Conservation (phyloP, 2,329 filamentous ascomycete genomes). For the Penicillium sp. region DNA sequence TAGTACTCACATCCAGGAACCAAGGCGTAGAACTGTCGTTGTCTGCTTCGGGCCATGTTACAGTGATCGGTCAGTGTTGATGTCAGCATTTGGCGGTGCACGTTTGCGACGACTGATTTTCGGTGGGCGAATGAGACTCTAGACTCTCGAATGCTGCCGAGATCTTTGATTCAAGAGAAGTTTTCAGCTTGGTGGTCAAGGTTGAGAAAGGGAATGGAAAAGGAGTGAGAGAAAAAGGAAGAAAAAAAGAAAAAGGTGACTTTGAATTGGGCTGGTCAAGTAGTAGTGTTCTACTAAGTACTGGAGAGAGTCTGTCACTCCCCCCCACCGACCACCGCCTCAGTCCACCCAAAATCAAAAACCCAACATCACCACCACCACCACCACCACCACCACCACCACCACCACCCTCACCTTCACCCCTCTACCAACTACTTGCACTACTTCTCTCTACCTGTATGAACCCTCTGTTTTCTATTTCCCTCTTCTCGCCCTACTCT, state of each 20-base stretch:
- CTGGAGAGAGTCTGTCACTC: background rate
- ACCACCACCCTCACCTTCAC: background rate
- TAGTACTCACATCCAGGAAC: background rate
- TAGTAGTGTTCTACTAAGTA: background rate
- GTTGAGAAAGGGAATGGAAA: background rate
- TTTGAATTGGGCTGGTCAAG: background rate
- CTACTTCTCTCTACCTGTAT: conserved; percentile 2
- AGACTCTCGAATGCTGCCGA: background rate
- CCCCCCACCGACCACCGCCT: conserved; percentile 23
- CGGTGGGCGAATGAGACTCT: conserved; percentile 2
- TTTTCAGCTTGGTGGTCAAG: background rate
- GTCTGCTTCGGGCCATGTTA: conserved; percentile 29
- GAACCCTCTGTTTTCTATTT: conserved; percentile 6
- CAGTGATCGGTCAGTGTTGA: conserved; percentile 33
- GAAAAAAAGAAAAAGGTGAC: background rate
- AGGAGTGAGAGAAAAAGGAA: background rate
- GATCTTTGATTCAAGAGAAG: background rate
- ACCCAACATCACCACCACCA: background rate
- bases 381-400: background rate
- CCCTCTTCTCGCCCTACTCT: background rate
- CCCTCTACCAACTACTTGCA: background rate
- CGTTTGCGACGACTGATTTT: conserved; percentile 5
- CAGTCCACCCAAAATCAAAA: conserved; percentile 4
- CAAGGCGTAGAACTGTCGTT: background rate
- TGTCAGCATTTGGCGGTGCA: conserved; percentile 29